Evolutionary conservation across 129 eudicot species (phyloP).

Genomic region (Flaveria bidentis): DNA sequence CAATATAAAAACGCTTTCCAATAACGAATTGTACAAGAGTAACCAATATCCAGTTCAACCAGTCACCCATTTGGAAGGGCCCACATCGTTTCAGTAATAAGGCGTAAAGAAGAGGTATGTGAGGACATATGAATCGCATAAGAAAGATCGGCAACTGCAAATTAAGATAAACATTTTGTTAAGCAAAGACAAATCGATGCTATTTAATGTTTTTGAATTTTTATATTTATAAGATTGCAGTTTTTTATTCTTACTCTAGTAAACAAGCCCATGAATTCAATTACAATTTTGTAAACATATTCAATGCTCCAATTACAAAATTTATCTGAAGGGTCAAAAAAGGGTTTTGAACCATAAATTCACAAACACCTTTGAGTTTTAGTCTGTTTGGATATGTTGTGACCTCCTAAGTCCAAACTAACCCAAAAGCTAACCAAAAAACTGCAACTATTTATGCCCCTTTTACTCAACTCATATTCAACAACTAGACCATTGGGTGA

Average conservation of each 20-base stretch:
- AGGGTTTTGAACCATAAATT: conserved; percentile 1
- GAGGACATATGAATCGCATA: conserved; percentile 90
- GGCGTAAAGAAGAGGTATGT: conserved; percentile 77
- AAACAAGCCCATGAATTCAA: neutral
- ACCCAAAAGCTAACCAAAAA: neutral
- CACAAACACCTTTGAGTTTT: neutral
- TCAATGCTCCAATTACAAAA: neutral
- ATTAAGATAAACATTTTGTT: conserved; percentile 13
- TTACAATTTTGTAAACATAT: neutral
- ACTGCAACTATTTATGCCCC: neutral
- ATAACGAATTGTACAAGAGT: conserved; percentile 81
- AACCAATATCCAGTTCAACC: conserved; percentile 91
- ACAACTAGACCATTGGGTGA: neutral
- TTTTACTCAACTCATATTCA: conserved; percentile 1
- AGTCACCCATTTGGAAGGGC: conserved; percentile 92
- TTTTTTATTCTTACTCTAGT: conserved; percentile 1
- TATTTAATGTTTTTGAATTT: neutral
- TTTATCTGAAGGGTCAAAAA: neutral
- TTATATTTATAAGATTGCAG: neutral
- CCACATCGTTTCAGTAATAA: conserved; percentile 85
- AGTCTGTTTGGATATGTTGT: neutral
- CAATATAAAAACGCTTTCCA: conserved; percentile 93
- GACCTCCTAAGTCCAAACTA: neutral
- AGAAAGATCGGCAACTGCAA: conserved; percentile 82
- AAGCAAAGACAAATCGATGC: neutral